Evolutionary conservation across 2,329 filamentous ascomycete genomes (phyloP), one percentile per base, ranked within the genome.

Genomic region (Ophiosphaerella korrae): DNA sequence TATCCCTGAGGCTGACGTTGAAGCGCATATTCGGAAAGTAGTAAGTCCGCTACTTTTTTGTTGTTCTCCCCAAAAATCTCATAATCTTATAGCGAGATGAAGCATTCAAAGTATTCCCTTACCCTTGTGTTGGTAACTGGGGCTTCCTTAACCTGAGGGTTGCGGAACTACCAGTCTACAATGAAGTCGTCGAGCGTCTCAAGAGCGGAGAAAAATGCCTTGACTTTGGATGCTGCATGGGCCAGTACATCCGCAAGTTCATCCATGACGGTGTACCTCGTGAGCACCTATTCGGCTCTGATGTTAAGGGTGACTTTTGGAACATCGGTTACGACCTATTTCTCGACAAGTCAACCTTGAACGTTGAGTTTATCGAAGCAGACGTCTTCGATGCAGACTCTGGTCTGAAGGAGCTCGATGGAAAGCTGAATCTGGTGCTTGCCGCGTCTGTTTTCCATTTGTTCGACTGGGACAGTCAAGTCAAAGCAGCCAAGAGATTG

Each of bases 281-380:
- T 0, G 60, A 67, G 34, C 75, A 76, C 29, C 70, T 74, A 1
- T 70, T 68, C 40, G 78, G 76, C 23, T 65, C 70, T 6, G 78
- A 80, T 52, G 52, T 80, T 24, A 60, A 66, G 39, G 48, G 57
- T 7, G 53, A 62, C 2, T 83, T 87, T 58, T 76, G 85, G 57
- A 76, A 83, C 14, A 71, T 83, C 14, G 84, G 84, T 16, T 84
- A 71, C 48, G 64, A 72, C 11, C 50, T 75, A 29, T 75, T 75
- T 49, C 55, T 60, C 4, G 73, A 75, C 57, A 63, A 62, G 38
- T 57, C 70, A 3, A 75, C 53, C 18, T 65, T 85, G 9, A 76
- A 74, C 29, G 77, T 77, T 1, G 75, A 72, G 1, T 84, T 85
- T 58, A 74, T 86, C 34, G 64, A 77, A 3, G 82, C 80, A 16